Percentiles rank a stretch among this genome's conserved stretches.
phyloP scores from a whole-genome alignment of 2,329 filamentous ascomycete species.

The Aspergillus chevalieri region DNA sequence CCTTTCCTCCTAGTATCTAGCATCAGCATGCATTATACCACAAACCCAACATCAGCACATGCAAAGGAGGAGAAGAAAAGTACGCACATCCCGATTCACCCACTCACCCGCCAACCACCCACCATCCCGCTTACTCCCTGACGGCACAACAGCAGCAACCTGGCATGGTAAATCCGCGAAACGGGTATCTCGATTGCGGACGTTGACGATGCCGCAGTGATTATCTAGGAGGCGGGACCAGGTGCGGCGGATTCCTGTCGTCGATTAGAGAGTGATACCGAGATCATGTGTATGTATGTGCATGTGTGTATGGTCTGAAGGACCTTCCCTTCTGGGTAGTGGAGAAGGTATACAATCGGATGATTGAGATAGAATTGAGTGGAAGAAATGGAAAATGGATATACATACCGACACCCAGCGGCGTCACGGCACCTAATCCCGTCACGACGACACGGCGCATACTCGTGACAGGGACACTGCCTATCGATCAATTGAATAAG shows the following conservation, averaged over 20 bases:
- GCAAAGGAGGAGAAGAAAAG: neutral
- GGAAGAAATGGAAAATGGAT: neutral
- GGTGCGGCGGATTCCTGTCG: slow-evolving; percentile 59
- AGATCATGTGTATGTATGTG: too few relatives aligned
- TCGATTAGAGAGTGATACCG: too few relatives aligned
- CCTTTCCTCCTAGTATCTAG: slow-evolving; percentile 51
- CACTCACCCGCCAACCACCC: slow-evolving; percentile 41
- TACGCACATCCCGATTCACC: slow-evolving; percentile 37
- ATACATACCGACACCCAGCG: slow-evolving; percentile 65
- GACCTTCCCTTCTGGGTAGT: slow-evolving; percentile 28
- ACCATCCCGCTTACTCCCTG: slow-evolving; percentile 41
- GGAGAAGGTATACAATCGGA: slow-evolving; percentile 15
- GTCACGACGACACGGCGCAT: slow-evolving; percentile 71
- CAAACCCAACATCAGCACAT: too few relatives aligned
- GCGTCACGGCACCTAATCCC: slow-evolving; percentile 74
- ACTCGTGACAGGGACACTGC: neutral
- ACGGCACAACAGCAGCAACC: slow-evolving; percentile 75
- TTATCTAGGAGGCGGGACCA: slow-evolving; percentile 78
- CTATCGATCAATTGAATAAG: neutral
- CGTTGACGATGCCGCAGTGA: slow-evolving; percentile 72
- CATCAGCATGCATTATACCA: slow-evolving; percentile 3
- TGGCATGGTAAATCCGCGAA: slow-evolving; percentile 75
- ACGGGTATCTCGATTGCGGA: slow-evolving; percentile 54
- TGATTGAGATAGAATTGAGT: neutral
- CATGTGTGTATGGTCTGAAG: neutral